phyloP scores from a whole-genome alignment of 441 rosid genomes.

The Erodium texanum region DNA sequence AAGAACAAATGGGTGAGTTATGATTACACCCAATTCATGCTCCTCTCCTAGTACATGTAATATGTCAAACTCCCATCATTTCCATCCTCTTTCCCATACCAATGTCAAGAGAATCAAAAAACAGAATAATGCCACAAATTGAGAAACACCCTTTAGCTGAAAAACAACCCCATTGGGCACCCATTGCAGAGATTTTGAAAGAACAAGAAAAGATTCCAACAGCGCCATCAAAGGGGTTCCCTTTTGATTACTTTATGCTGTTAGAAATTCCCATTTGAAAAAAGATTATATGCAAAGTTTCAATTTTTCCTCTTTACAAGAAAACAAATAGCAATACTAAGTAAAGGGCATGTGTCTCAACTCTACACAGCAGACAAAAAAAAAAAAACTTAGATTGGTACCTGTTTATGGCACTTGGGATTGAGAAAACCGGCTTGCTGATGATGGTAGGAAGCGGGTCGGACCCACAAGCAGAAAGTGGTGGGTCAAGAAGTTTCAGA shows the following conservation, averaged over 20 bases:
- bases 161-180: background rate
- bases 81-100: conserved; percentile 9
- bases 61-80: conserved; percentile 39
- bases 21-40: conserved; percentile 36
- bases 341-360: conserved; percentile 1
- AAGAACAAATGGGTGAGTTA: conserved; percentile 24
- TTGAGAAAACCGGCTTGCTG: background rate
- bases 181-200: background rate
- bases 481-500: background rate
- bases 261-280: conserved; percentile 18
- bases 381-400: background rate
- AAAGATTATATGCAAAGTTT: conserved; percentile 11
- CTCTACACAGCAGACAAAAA: background rate
- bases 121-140: conserved; percentile 27
- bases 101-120: conserved; percentile 23
- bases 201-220: conserved; percentile 18
- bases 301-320: background rate
- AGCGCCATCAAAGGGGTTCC: conserved; percentile 51
- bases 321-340: background rate
- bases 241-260: conserved; percentile 28
- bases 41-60: conserved; percentile 26
- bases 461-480: conserved; percentile 7
- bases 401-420: conserved; percentile 5
- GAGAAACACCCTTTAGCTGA: conserved; percentile 19
- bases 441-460: background rate